Conservation (phyloP, 768 basidiomycete genomes). For the Baorangia bicolor region DNA sequence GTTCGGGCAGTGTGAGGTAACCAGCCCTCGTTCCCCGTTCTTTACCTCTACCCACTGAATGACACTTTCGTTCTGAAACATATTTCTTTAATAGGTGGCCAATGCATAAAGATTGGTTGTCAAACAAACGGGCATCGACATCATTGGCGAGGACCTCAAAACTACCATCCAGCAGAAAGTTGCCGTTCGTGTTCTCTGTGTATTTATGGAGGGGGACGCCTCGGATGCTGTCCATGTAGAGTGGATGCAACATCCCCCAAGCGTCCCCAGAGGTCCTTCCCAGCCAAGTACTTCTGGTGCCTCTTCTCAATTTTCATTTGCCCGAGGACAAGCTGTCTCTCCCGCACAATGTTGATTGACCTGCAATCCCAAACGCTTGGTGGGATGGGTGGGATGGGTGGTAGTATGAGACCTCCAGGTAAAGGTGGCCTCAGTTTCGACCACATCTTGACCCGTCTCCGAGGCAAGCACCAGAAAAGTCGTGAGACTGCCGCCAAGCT, state of each 20-base stretch:
- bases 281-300: constrained; percentile 36
- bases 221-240: constrained; percentile 70
- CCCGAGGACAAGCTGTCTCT: constrained; percentile 35
- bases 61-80: constrained; percentile 95
- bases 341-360: constrained; percentile 54
- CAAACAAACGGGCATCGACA: constrained; percentile 99
- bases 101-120: constrained; percentile 87
- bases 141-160: constrained; percentile 97
- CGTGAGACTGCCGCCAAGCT: constrained; percentile 90
- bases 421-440: constrained; percentile 91
- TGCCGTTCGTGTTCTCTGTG: constrained; percentile 88
- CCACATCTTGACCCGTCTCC: constrained; percentile 83
- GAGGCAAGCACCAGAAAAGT: constrained; percentile 93
- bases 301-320: constrained; percentile 41
- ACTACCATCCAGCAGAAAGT: constrained; percentile 99
- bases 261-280: constrained; percentile 26
- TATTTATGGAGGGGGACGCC: constrained; percentile 84
- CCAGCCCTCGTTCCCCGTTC: constrained; percentile 38
- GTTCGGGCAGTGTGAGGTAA: too few relatives aligned
- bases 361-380: constrained; percentile 59
- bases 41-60: constrained; percentile 87
- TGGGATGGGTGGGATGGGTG: constrained; percentile 77
- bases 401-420: constrained; percentile 66
- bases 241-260: constrained; percentile 51
- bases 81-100: constrained; percentile 66